phyloP scores from a whole-genome alignment of 352 stramenopile genomes.

The Pythium grandisporangium region DNA sequence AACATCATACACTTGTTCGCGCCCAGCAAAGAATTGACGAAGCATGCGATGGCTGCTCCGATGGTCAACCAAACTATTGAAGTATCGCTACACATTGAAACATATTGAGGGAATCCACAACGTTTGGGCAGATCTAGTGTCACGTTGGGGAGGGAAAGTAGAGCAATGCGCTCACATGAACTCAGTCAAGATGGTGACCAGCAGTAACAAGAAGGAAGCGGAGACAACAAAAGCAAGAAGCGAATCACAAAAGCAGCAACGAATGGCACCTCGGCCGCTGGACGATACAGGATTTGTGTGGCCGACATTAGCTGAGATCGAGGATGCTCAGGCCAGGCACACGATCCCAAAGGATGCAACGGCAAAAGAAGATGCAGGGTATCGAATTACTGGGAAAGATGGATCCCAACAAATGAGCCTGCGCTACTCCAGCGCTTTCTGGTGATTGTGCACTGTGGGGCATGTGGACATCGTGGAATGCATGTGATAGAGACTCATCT shows the following conservation, averaged over 20 bases:
- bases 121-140: constrained; percentile 9
- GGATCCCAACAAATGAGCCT: constrained; percentile 6
- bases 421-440: constrained; percentile 1
- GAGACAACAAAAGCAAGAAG: neutral
- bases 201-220: neutral
- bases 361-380: neutral
- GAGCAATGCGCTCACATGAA: neutral
- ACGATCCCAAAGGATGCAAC: neutral
- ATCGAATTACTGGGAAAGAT: neutral
- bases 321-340: neutral
- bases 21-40: constrained; percentile 6
- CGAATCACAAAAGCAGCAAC: neutral
- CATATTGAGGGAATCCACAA: constrained; percentile 7
- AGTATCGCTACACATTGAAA: constrained; percentile 2
- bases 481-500: constrained; percentile 5
- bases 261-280: neutral
- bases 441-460: constrained; percentile 10
- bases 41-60: constrained; percentile 7
- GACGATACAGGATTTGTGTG: constrained; percentile 6
- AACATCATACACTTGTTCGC: constrained; percentile 10
- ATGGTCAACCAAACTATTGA: constrained; percentile 7
- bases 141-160: constrained; percentile 9
- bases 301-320: constrained; percentile 8
- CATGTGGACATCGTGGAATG: constrained; percentile 8
- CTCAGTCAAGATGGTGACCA: constrained; percentile 1